phyloP scores from a whole-genome alignment of 2,329 filamentous ascomycete species.

The Raffaelea ambrosiae region DNA sequence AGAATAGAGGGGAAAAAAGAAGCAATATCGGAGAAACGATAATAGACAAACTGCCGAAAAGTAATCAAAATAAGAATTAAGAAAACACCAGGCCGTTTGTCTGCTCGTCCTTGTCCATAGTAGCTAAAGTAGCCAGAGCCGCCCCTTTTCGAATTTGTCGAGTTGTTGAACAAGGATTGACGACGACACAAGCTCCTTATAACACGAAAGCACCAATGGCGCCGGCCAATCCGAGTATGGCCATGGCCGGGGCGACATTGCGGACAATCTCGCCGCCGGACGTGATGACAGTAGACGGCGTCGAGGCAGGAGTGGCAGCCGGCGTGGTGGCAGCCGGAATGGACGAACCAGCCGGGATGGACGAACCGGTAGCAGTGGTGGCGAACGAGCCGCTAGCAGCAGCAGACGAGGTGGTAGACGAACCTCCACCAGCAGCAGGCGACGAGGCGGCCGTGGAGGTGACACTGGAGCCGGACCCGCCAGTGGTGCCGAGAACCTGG shows the following conservation, averaged over 20 bases:
- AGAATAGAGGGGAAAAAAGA: too few relatives aligned
- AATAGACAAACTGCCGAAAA: background rate
- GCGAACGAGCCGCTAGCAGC: background rate
- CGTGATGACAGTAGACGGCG: conserved; percentile 5
- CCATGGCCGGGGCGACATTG: too few relatives aligned
- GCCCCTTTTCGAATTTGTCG: too few relatives aligned
- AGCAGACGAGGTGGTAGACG: background rate
- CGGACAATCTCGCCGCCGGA: too few relatives aligned
- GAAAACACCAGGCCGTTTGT: background rate
- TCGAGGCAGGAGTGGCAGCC: too few relatives aligned
- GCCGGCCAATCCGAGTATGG: too few relatives aligned
- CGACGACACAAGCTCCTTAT: too few relatives aligned
- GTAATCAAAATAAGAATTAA: background rate
- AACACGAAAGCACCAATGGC: too few relatives aligned
- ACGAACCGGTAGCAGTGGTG: background rate
- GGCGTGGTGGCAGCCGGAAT: background rate
- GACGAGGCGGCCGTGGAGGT: conserved; percentile 2
- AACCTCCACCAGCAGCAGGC: background rate
- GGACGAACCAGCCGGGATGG: background rate
- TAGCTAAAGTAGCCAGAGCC: too few relatives aligned
- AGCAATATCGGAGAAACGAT: too few relatives aligned
- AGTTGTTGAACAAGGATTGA: too few relatives aligned
- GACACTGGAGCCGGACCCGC: background rate
- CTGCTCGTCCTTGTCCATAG: background rate
- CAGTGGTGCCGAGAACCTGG: background rate